A percentile compares a stretch with the other conserved stretches of the same genome.
These are phyloP conservation scores for Leptographium galeiforme DNA, from an alignment of 2,329 filamentous ascomycete genomes.

Conservation along the genomic window DNA sequence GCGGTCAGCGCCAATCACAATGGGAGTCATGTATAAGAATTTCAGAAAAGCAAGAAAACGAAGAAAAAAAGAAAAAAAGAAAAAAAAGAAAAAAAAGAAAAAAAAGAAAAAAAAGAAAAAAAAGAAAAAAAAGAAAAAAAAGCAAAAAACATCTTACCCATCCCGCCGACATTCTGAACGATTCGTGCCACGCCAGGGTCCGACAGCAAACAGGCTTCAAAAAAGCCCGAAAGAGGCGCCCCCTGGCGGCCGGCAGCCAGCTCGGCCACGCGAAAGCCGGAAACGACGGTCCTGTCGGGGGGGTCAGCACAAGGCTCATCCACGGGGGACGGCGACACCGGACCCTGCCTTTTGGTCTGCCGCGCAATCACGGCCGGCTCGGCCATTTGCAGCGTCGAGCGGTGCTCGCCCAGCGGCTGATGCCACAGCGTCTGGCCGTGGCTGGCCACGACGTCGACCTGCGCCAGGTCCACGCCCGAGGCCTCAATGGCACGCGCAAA, in stretches of 20 bases:
- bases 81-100: too few species aligned
- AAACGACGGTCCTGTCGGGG: neutral
- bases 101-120: too few species aligned
- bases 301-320: too few species aligned
- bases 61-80: too few species aligned
- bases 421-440: conserved; percentile 1
- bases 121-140: too few species aligned
- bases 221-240: neutral
- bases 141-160: neutral
- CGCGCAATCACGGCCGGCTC: conserved; percentile 1
- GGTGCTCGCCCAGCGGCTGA: neutral
- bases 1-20: too few species aligned
- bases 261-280: neutral
- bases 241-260: neutral
- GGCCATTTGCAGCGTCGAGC: conserved; percentile 1
- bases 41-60: too few species aligned
- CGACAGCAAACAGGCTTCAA: neutral
- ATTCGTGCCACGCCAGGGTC: neutral
- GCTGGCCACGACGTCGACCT: neutral
- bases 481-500: neutral
- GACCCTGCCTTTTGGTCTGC: neutral
- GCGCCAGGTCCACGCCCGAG: neutral
- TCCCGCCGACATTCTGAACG: neutral
- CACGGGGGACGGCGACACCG: too few species aligned
- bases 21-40: too few species aligned